Evolutionary conservation across 192 early-diverging fungal species (phyloP), one percentile per base, ranked within the genome.

Genomic region (Ambispora gerdemannii): DNA sequence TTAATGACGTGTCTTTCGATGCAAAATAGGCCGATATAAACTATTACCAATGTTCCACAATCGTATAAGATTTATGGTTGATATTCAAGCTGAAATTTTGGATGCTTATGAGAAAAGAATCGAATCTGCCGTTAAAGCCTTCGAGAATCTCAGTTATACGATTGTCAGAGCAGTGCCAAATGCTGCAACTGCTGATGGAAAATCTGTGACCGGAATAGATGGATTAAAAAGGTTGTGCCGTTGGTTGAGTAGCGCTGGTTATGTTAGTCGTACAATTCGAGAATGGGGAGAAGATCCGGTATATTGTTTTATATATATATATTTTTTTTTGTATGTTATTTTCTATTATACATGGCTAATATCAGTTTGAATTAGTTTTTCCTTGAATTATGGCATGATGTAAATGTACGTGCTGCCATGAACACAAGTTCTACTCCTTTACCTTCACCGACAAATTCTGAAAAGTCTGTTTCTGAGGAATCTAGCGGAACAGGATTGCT

Each of bases 51-150:
- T 81, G 50, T 73, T 88, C 51, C 78, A 82, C 51, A 87, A 85
- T 38, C 80, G 77, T 20, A 59, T 87, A 13, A 82, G 82, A 30
- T 82, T 89, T 28, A 61, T 90, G 22, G 73, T 84, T 6, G 84
- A 86, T 30, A 82, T 86, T 27, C 90, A 90, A 71, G 72, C 90
- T 35, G 84, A 84, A 28, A 36, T 92, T 0, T 71, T 92, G 17
- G 79, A 78, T 43, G 69, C 80, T 1, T 86, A 90, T 28, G 72
- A 77, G 15, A 66, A 76, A 2, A 80, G 84, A 22, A 83, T 88
- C n/a, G 66, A 74, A 2, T 75, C 73, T n/a, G 78, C 83, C 6
- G 74, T 86, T 8, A 80, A 84, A 51, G 76, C 82, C 1, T 84
- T 83, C 33, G 85, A 84, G 50, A 79, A 82, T 4, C 27, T 82